Percentiles rank a stretch among this genome's conserved stretches.
These are phyloP conservation scores for Daldinia loculata DNA, from an alignment of 495 filamentous ascomycete species.

Conservation along the genomic window DNA sequence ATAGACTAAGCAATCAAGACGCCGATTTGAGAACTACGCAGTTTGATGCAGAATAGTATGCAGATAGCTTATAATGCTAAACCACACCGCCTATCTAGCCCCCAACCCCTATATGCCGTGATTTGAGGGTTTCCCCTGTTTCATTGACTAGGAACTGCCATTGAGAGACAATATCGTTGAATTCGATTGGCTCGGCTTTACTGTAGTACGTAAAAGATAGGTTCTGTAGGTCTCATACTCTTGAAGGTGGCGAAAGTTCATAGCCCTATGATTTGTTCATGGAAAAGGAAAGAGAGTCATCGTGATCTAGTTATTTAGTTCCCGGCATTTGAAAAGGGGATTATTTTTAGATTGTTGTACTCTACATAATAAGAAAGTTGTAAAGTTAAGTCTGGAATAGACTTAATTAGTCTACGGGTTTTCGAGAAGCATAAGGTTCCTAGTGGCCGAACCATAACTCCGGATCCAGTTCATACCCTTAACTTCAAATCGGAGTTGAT, in stretches of 20 bases:
- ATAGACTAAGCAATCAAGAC: constrained; percentile 20
- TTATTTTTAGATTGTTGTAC: neutral
- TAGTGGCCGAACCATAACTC: neutral
- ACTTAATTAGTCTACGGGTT: neutral
- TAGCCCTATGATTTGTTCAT: neutral
- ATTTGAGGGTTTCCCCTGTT: constrained; percentile 25
- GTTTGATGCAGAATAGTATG: constrained; percentile 15
- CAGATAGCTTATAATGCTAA: constrained; percentile 21
- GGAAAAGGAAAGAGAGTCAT: neutral
- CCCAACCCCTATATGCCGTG: constrained; percentile 21
- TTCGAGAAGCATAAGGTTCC: neutral
- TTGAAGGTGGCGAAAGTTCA: neutral
- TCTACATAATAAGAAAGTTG: neutral
- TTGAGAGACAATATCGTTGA: neutral
- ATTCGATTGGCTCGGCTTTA: constrained; percentile 2
- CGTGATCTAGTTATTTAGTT: neutral
- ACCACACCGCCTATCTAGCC: constrained; percentile 37
- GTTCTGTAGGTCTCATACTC: neutral
- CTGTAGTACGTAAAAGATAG: neutral
- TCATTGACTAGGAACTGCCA: neutral
- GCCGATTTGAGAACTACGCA: neutral
- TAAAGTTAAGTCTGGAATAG: neutral
- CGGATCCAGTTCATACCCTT: neutral
- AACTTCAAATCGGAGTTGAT: neutral
- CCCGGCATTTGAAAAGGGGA: neutral